Evolutionary conservation across 1,284 basidiomycete genomes (phyloP).

Genomic region (Heterobasidion annosum): DNA sequence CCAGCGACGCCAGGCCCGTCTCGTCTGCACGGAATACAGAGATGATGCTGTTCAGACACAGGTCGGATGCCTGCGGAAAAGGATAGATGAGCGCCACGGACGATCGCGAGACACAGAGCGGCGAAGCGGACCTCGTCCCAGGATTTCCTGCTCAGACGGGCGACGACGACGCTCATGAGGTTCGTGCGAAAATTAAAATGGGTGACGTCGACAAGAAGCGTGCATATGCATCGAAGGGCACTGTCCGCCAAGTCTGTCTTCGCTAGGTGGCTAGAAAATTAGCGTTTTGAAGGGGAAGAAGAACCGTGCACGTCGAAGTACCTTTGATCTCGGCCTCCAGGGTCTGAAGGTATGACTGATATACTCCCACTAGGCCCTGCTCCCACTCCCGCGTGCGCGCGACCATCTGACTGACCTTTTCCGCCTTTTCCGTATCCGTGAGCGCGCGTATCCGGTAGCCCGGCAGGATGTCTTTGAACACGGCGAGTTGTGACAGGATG

Average conservation of each 20-base stretch:
- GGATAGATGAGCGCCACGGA: constrained; percentile 1
- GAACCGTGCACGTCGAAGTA: constrained; percentile 24
- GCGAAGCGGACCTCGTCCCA: constrained; percentile 71
- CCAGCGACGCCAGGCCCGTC: constrained; percentile 76
- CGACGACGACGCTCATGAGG: constrained; percentile 83
- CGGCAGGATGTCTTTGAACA: constrained; percentile 95
- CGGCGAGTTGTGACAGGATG: constrained; percentile 85
- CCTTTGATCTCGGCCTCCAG: constrained; percentile 87
- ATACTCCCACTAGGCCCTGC: constrained; percentile 86
- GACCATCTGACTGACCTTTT: constrained; percentile 94
- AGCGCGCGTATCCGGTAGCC: constrained; percentile 84
- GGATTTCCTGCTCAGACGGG: constrained; percentile 74
- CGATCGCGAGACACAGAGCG: constrained; percentile 5
- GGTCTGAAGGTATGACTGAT: constrained; percentile 82
- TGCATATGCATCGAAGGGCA: constrained; percentile 82
- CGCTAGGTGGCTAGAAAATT: constrained; percentile 31
- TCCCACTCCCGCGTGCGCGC: constrained; percentile 90
- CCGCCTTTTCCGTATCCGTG: constrained; percentile 84
- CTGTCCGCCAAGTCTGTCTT: constrained; percentile 66
- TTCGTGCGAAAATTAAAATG: constrained; percentile 98
- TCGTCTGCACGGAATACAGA: constrained; percentile 76
- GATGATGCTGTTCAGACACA: constrained; percentile 77
- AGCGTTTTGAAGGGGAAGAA: constrained; percentile 10
- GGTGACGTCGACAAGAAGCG: constrained; percentile 72
- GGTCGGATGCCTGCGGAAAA: constrained; percentile 55